phyloP scores from a whole-genome alignment of 441 rosid genomes.

The Biscutella laevigata region DNA sequence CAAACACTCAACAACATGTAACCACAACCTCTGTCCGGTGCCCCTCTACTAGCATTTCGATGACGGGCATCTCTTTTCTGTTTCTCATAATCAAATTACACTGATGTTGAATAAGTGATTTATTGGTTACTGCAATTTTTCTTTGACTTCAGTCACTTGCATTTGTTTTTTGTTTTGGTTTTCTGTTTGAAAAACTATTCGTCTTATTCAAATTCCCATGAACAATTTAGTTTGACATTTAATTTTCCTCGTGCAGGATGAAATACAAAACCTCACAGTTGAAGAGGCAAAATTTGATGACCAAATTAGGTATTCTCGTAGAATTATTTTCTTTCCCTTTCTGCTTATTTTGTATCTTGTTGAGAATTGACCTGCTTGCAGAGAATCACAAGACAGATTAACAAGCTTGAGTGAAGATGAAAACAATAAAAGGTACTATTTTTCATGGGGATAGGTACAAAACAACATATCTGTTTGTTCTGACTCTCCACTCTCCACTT shows the following conservation, averaged over 20 bases:
- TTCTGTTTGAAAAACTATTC: background rate
- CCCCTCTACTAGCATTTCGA: background rate
- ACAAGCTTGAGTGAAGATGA: constrained; percentile 87
- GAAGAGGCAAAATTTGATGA: constrained; percentile 70
- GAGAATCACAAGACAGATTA: constrained; percentile 83
- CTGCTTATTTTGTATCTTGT: constrained; percentile 15
- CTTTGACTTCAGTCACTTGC: background rate
- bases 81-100: background rate
- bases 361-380: constrained; percentile 36
- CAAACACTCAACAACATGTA: background rate
- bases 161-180: background rate
- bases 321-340: constrained; percentile 16
- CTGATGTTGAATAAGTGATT: background rate
- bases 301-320: constrained; percentile 52
- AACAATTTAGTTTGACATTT: constrained; percentile 8
- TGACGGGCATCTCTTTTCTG: background rate
- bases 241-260: constrained; percentile 41
- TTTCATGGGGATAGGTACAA: background rate
- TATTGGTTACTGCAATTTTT: background rate
- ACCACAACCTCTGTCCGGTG: background rate
- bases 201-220: background rate
- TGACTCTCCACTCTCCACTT: constrained; percentile 22
- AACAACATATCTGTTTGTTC: constrained; percentile 11
- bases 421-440: constrained; percentile 60
- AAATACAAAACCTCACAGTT: constrained; percentile 59